phyloP scores from a whole-genome alignment of 2,329 filamentous ascomycete species.

The Acarospora socialis region DNA sequence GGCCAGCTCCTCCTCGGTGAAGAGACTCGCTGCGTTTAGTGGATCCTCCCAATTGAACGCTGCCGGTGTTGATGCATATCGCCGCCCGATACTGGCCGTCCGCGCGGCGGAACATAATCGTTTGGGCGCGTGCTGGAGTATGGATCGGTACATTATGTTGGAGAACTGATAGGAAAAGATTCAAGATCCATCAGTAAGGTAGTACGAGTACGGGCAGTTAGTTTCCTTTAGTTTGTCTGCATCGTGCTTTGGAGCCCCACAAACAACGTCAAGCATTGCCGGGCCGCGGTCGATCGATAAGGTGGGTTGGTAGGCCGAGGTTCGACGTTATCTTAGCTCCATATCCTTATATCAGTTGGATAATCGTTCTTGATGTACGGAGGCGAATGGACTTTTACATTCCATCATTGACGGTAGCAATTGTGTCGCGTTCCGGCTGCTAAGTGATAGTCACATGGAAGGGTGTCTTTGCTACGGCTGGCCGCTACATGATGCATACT shows the following conservation, averaged over 20 bases:
- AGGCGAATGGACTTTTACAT: too few species aligned
- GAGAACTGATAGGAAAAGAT: conserved; percentile 3
- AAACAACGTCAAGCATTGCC: too few species aligned
- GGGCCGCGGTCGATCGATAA: too few species aligned
- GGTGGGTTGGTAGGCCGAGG: too few species aligned
- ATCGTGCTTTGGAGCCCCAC: background rate
- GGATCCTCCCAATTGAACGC: conserved; percentile 88
- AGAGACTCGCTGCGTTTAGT: conserved; percentile 55
- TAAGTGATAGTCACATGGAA: too few species aligned
- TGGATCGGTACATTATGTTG: conserved; percentile 20
- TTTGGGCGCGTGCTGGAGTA: conserved; percentile 21
- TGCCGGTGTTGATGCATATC: conserved; percentile 22
- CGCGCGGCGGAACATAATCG: conserved; percentile 16
- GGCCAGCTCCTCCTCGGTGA: conserved; percentile 81
- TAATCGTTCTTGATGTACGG: too few species aligned
- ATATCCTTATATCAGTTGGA: too few species aligned
- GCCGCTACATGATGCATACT: too few species aligned
- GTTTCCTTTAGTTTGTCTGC: background rate
- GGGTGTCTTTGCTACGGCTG: too few species aligned
- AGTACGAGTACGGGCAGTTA: background rate
- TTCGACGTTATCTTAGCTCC: too few species aligned
- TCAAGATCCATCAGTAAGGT: conserved; percentile 1
- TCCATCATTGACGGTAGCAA: too few species aligned
- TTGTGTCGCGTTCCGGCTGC: too few species aligned
- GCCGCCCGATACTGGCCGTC: conserved; percentile 14